Conservation (phyloP, 2,329 filamentous ascomycete genomes). For the Myriosclerotinia scirpicola region DNA sequence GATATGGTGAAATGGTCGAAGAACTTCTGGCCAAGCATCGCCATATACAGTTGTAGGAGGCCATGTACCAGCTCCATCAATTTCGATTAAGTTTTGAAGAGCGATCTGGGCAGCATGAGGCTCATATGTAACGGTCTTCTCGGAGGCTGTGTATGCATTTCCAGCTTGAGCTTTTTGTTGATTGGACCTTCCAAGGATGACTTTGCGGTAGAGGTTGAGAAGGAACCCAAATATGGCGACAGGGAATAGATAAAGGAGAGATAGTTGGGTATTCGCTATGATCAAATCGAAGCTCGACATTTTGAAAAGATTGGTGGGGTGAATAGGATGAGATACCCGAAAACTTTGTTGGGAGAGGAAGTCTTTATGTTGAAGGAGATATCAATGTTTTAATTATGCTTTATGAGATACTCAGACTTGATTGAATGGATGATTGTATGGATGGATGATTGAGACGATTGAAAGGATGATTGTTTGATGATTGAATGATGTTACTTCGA, state of each 20-base stretch:
- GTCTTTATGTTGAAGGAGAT: background rate
- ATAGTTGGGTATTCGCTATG: constrained; percentile 12
- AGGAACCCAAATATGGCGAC: constrained; percentile 7
- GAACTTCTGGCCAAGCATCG: constrained; percentile 36
- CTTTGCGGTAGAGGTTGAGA: constrained; percentile 3
- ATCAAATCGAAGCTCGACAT: constrained; percentile 6
- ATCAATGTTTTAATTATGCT: background rate
- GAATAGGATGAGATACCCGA: background rate
- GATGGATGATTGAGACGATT: background rate
- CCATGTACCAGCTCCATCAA: constrained; percentile 35
- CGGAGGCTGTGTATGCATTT: background rate
- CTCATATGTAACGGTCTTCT: background rate
- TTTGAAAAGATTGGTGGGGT: background rate
- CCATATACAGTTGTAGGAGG: constrained; percentile 32
- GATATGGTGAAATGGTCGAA: constrained; percentile 40
- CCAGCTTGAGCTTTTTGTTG: background rate
- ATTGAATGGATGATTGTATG: background rate
- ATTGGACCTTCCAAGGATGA: background rate
- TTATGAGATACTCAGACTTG: background rate
- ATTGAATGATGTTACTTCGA: background rate
- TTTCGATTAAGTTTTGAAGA: constrained; percentile 15
- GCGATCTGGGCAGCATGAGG: constrained; percentile 11
- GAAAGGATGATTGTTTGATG: constrained; percentile 7
- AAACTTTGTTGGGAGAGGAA: background rate
- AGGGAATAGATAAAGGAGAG: constrained; percentile 4